Conservation (phyloP, 2,329 filamentous ascomycete species). For the Chaetomiaceae sp. region DNA sequence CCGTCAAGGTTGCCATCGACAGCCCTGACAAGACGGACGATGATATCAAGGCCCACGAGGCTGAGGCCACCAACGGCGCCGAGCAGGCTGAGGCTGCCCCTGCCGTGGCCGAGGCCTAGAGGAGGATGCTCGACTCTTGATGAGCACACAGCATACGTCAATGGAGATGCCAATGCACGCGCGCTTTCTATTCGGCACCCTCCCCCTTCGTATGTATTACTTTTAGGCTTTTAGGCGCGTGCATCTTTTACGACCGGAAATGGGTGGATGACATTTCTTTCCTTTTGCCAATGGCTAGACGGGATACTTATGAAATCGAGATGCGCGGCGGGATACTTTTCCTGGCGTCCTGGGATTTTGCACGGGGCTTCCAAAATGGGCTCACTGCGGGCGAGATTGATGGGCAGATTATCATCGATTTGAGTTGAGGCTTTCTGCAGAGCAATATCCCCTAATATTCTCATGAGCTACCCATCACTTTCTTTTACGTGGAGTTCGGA, state of each 20-base stretch:
- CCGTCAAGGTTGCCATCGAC: conserved; percentile 99
- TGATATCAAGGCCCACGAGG: conserved; percentile 61
- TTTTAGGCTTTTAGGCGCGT: conserved; percentile 30
- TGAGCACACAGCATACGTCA: conserved; percentile 23
- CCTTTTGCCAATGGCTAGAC: conserved; percentile 18
- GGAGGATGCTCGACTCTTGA: conserved; percentile 20
- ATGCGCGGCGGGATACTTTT: conserved; percentile 26
- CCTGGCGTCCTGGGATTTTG: conserved; percentile 28
- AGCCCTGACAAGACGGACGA: conserved; percentile 94
- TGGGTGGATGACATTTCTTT: conserved; percentile 23
- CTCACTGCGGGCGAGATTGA: conserved; percentile 29
- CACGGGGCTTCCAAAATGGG: conserved; percentile 23
- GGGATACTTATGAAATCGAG: conserved; percentile 18
- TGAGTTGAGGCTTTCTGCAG: conserved; percentile 31
- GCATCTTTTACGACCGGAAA: conserved; percentile 33
- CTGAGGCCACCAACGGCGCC: conserved; percentile 37
- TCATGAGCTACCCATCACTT: conserved; percentile 30
- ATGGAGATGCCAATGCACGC: conserved; percentile 24
- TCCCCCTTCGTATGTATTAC: conserved; percentile 28
- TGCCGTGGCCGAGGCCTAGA: conserved; percentile 28
- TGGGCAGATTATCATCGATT: conserved; percentile 26
- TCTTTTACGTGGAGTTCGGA: conserved; percentile 16
- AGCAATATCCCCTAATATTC: conserved; percentile 29
- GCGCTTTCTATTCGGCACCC: conserved; percentile 25
- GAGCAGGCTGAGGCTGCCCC: conserved; percentile 26